phyloP scores from a whole-genome alignment of 2,329 filamentous ascomycete species.

The Amesomyces nigricolor region DNA sequence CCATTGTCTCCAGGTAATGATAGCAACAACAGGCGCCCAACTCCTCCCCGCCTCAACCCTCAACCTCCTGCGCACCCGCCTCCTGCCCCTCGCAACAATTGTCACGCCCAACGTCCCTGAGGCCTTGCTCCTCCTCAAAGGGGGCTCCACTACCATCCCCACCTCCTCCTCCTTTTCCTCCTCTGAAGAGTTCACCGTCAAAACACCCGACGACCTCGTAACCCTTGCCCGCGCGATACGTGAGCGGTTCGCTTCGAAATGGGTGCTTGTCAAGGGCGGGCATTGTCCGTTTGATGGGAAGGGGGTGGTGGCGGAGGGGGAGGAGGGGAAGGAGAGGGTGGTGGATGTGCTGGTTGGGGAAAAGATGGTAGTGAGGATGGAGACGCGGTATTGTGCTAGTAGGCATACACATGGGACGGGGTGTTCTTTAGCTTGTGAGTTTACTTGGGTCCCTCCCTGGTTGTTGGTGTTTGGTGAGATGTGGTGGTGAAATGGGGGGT shows the following conservation, averaged over 20 bases:
- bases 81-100: conserved; percentile 63
- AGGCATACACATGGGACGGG: conserved; percentile 91
- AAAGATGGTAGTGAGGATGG: conserved; percentile 45
- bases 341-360: conserved; percentile 69
- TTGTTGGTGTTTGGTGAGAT: neutral
- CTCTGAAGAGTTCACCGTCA: conserved; percentile 36
- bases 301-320: conserved; percentile 50
- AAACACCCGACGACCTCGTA: conserved; percentile 60
- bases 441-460: neutral
- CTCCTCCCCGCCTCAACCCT: conserved; percentile 64
- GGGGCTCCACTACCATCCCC: conserved; percentile 32
- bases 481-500: neutral
- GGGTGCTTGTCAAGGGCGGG: conserved; percentile 84
- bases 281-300: conserved; percentile 72
- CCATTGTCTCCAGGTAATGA: conserved; percentile 67
- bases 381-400: conserved; percentile 65
- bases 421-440: conserved; percentile 81
- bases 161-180: conserved; percentile 36
- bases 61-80: conserved; percentile 48
- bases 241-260: conserved; percentile 61
- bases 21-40: conserved; percentile 71
- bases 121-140: conserved; percentile 57
- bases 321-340: conserved; percentile 59
- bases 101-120: conserved; percentile 76
- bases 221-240: conserved; percentile 61